These are phyloP conservation scores for Daldinia concentrica DNA, from an alignment of 495 filamentous ascomycete genomes.

Conservation along the genomic window DNA sequence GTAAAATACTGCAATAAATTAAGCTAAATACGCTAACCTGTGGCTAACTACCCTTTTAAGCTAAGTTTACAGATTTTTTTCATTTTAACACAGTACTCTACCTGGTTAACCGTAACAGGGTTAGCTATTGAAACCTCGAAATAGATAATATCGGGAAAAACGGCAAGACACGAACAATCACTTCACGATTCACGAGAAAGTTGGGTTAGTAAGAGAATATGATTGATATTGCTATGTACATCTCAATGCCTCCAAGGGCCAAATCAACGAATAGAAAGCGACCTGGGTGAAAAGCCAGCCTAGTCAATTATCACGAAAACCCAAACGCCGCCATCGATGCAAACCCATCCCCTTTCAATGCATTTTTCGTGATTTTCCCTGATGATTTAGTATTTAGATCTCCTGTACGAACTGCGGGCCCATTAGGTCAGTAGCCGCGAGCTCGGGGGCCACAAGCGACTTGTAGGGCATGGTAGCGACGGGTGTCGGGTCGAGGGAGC, in stretches of 20 bases:
- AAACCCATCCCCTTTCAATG: neutral
- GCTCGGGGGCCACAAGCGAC: conserved; percentile 29
- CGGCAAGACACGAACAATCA: neutral
- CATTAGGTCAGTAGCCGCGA: conserved; percentile 22
- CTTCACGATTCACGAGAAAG: neutral
- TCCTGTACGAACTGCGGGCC: conserved; percentile 46
- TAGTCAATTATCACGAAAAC: neutral
- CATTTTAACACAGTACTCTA: no score
- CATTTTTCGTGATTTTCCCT: neutral
- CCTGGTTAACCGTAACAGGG: no score
- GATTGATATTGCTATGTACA: neutral
- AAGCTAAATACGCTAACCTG: no score
- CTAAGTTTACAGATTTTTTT: no score
- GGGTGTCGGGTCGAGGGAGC: conserved; percentile 31
- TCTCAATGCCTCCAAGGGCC: neutral
- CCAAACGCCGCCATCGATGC: conserved; percentile 3
- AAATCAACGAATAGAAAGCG: conserved; percentile 1
- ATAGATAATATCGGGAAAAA: neutral
- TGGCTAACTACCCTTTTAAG: no score
- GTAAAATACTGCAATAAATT: no score
- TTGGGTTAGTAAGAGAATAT: neutral
- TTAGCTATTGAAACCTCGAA: neutral
- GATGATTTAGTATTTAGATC: conserved; percentile 9
- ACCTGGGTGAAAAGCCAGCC: neutral
- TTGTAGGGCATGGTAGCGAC: conserved; percentile 24